A percentile compares a stretch with the other conserved stretches of the same genome.
These are phyloP conservation scores for Berkeleyomyces rouxiae DNA, from an alignment of 2,329 filamentous ascomycete genomes.

Conservation along the genomic window DNA sequence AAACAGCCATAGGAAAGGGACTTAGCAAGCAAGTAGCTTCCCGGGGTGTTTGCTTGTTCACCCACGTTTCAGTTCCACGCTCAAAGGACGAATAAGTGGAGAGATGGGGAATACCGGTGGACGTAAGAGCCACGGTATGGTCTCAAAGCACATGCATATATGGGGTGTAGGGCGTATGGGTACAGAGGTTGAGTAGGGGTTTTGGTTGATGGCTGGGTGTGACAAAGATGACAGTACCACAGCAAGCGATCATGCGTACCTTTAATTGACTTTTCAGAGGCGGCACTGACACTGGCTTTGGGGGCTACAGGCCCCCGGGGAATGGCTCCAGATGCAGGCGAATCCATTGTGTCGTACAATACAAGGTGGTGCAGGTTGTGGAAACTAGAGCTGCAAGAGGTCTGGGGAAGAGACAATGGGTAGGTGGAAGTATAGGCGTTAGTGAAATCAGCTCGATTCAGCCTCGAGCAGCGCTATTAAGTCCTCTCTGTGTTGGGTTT, in stretches of 20 bases:
- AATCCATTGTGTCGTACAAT: not conserved
- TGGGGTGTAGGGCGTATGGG: not conserved
- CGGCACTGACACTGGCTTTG: slow-evolving; percentile 1
- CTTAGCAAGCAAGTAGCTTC: not conserved
- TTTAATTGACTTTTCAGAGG: slow-evolving; percentile 11
- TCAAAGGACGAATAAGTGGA: not conserved
- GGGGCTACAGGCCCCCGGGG: slow-evolving; percentile 5
- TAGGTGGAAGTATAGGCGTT: not conserved
- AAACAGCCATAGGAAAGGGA: not conserved
- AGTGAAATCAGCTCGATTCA: too few species aligned
- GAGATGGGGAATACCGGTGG: not conserved
- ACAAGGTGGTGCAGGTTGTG: not conserved
- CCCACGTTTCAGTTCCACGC: not conserved
- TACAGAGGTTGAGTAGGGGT: not conserved
- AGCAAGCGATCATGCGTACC: slow-evolving; percentile 2
- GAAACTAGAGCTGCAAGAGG: not conserved
- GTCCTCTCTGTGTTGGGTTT: not conserved
- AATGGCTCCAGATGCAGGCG: not conserved
- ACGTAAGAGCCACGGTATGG: not conserved
- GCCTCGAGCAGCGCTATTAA: not conserved
- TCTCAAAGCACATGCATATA: not conserved
- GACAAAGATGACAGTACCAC: not conserved
- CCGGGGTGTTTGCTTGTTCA: not conserved
- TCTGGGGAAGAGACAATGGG: not conserved
- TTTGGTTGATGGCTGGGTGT: not conserved